Base-by-base conservation (phyloP, 257 asterid species). In the Cinchona pubescens region DNA sequence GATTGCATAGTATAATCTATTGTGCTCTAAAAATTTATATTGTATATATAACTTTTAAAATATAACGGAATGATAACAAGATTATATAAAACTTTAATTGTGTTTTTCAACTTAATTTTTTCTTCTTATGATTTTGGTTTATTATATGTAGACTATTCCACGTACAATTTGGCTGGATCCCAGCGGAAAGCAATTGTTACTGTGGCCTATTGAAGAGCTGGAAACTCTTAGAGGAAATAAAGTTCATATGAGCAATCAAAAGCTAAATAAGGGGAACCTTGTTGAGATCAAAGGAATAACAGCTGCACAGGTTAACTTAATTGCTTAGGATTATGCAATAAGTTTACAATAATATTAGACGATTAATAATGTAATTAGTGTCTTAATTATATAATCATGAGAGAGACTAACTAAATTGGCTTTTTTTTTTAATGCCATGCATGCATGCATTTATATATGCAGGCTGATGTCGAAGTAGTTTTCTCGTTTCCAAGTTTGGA, bases 401-500 rank as follows among this genome's bases (percentile, higher is more conserved):
- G 19, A 1, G 8, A 7, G 29, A 37, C 69, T 64, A 6, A 48
- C 34, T 8, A 4, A 21, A 7, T 71, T 53, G 15, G 29, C 18
- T 49, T 73, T n/a, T n/a, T n/a, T n/a, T n/a, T n/a, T 29, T 7
- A 35, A 27, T 71, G 55, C 25, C 4, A 19, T 64, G 16, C 19
- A 16, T 10, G n/a, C n/a, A n/a, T n/a, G n/a, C n/a, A n/a, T n/a
- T n/a, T 16, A 15, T 3, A 35, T 4, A 4, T 83, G 76, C 79
- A 84, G 88, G 88, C 87, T 40, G 90, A 86, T 74, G 83, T 84
- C 48, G 87, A 86, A 74, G 85, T 86, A 32, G 76, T 76, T 4
- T 86, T 86, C 56, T 69, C 87, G 3, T 86, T 86, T 25, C 19
- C 76, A 38, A 80, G 76, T 75, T 73, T 85, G 78, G 85, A 85